Percentiles rank a stretch among this genome's conserved stretches.
phyloP scores from a whole-genome alignment of 2,329 filamentous ascomycete species.

The Phyllosticta capitalensis region DNA sequence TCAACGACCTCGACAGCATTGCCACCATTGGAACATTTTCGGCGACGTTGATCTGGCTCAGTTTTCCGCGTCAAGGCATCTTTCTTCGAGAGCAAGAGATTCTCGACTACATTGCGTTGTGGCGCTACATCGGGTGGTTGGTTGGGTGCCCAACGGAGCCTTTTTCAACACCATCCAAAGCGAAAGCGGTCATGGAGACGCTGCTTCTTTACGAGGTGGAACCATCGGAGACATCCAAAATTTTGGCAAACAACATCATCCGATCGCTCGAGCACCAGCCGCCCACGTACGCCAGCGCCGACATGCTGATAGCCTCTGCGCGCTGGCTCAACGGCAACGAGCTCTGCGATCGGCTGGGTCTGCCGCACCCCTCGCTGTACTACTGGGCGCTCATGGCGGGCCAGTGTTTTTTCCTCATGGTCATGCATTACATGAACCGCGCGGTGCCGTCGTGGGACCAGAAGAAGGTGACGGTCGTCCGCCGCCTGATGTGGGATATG shows the following conservation, averaged over 20 bases:
- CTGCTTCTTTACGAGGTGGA: slow-evolving; percentile 56
- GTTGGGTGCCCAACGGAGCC: slow-evolving; percentile 57
- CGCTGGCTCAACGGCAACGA: slow-evolving; percentile 61
- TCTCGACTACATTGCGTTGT: slow-evolving; percentile 62
- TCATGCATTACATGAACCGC: slow-evolving; percentile 44
- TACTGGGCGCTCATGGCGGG: slow-evolving; percentile 52
- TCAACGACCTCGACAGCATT: slow-evolving; percentile 68
- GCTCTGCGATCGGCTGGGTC: slow-evolving; percentile 50
- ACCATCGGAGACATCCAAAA: slow-evolving; percentile 52
- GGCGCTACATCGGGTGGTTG: slow-evolving; percentile 64
- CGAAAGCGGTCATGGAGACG: slow-evolving; percentile 57
- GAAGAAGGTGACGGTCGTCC: slow-evolving; percentile 43
- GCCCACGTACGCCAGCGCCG: slow-evolving; percentile 54
- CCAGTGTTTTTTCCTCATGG: slow-evolving; percentile 58
- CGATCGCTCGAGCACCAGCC: slow-evolving; percentile 55
- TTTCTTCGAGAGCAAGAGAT: slow-evolving; percentile 53
- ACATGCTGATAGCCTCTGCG: slow-evolving; percentile 58
- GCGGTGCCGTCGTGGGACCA: slow-evolving; percentile 39
- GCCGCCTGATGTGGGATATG: slow-evolving; percentile 47
- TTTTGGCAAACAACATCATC: slow-evolving; percentile 68
- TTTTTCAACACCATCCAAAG: slow-evolving; percentile 47
- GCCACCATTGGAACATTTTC: slow-evolving; percentile 65
- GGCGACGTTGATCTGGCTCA: slow-evolving; percentile 55
- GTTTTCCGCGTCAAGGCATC: slow-evolving; percentile 64
- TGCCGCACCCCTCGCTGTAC: slow-evolving; percentile 47